Evolutionary conservation across 2,329 filamentous ascomycete species (phyloP).

Genomic region (Penicillium sp.): DNA sequence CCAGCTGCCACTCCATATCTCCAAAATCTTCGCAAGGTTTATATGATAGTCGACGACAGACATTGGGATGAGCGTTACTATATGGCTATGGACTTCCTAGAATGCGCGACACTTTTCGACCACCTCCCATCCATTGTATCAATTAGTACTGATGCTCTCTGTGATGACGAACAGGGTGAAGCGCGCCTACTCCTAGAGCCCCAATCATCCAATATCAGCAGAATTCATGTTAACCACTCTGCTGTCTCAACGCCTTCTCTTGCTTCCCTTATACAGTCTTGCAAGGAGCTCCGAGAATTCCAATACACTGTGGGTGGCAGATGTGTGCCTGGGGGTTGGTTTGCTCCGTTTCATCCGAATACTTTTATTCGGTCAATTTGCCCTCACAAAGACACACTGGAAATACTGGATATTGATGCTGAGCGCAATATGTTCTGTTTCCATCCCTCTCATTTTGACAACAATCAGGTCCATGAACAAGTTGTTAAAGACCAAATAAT

Average conservation of each 20-base stretch:
- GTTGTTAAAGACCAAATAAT: not conserved
- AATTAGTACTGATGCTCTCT: constrained; percentile 16
- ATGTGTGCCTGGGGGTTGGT: not conserved
- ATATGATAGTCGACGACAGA: constrained; percentile 11
- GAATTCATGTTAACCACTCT: constrained; percentile 19
- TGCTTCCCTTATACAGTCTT: constrained; percentile 15
- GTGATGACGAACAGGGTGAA: constrained; percentile 6
- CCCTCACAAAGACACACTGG: constrained; percentile 22
- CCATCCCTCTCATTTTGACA: not conserved
- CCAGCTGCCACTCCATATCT: constrained; percentile 10
- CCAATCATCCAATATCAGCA: constrained; percentile 20
- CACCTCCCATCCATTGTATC: constrained; percentile 25
- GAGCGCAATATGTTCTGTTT: constrained; percentile 2
- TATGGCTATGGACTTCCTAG: constrained; percentile 14
- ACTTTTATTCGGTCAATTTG: constrained; percentile 21
- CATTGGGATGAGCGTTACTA: constrained; percentile 12
- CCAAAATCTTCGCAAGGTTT: constrained; percentile 17
- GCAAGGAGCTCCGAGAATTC: constrained; percentile 19
- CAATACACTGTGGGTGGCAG: constrained; percentile 23
- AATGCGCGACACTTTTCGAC: constrained; percentile 13
- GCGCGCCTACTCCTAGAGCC: not conserved
- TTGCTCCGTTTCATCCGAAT: constrained; percentile 13
- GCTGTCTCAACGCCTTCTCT: constrained; percentile 11
- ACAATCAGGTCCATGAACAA: not conserved
- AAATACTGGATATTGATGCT: constrained; percentile 22